A percentile compares a stretch with the other conserved stretches of the same genome.
Conservation (phyloP, 805 yeast species). For the Ogataea parapolymorpha region DNA sequence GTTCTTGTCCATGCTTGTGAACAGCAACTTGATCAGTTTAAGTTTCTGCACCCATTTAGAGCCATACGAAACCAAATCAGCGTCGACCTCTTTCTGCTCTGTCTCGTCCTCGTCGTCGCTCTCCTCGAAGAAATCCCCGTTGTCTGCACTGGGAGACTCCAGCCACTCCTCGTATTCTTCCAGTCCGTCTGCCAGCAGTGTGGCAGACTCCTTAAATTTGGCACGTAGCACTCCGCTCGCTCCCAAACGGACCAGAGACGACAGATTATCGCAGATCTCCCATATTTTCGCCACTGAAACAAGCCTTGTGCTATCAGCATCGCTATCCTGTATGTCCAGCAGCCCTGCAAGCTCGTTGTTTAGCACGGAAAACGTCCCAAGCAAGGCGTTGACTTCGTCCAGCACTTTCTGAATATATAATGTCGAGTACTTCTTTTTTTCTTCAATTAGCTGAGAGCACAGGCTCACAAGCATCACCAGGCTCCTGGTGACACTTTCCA, state of each 20-base stretch:
- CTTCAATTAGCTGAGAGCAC: constrained; percentile 38
- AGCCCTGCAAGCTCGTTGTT: constrained; percentile 19
- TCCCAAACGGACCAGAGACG: constrained; percentile 43
- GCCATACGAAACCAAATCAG: constrained; percentile 32
- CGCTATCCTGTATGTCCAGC: constrained; percentile 8
- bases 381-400: constrained; percentile 18
- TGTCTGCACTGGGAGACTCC: constrained; percentile 51
- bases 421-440: constrained; percentile 31
- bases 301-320: constrained; percentile 39
- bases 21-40: constrained; percentile 53
- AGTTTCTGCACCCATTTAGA: constrained; percentile 50
- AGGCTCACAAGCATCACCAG: constrained; percentile 45
- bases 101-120: constrained; percentile 25
- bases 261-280: constrained; percentile 57
- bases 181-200: constrained; percentile 57
- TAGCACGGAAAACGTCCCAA: constrained; percentile 16
- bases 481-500: constrained; percentile 44
- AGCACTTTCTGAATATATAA: constrained; percentile 32
- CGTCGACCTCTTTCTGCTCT: constrained; percentile 25
- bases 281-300: constrained; percentile 66
- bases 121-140: constrained; percentile 48
- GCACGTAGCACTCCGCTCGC: constrained; percentile 49
- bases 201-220: constrained; percentile 42
- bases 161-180: constrained; percentile 70
- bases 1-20: constrained; percentile 58